phyloP scores from a whole-genome alignment of 768 basidiomycete genomes.

The Termitomyces sp. region DNA sequence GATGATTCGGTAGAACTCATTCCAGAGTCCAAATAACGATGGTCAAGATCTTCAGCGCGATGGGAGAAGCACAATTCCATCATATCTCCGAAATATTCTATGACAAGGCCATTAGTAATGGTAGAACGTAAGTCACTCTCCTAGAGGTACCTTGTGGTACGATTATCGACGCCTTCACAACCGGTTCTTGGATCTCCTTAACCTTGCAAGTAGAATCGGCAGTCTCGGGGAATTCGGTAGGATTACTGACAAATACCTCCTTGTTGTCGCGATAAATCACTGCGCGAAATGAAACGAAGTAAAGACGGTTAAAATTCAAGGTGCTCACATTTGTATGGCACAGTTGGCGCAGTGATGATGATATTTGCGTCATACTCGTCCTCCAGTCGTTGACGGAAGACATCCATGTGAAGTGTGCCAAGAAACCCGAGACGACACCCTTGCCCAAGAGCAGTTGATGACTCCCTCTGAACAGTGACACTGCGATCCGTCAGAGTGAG shows the following conservation, averaged over 20 bases:
- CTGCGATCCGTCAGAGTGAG: slow-evolving; percentile 83
- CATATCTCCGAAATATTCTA: slow-evolving; percentile 93
- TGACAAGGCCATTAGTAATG: slow-evolving; percentile 3
- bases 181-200: slow-evolving; percentile 82
- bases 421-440: slow-evolving; percentile 94
- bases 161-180: slow-evolving; percentile 91
- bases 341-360: slow-evolving; percentile 93
- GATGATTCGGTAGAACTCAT: slow-evolving; percentile 35
- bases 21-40: slow-evolving; percentile 73
- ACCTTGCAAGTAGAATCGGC: slow-evolving; percentile 57
- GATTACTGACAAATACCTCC: slow-evolving; percentile 76
- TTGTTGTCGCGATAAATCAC: slow-evolving; percentile 67
- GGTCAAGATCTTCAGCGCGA: slow-evolving; percentile 78
- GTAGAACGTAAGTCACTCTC: slow-evolving; percentile 6
- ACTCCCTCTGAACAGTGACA: slow-evolving; percentile 87
- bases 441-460: slow-evolving; percentile 91
- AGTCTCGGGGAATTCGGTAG: slow-evolving; percentile 90
- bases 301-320: slow-evolving; percentile 1
- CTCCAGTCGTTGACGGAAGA: slow-evolving; percentile 91
- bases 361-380: slow-evolving; percentile 95
- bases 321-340: slow-evolving; percentile 78
- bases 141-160: slow-evolving; percentile 72
- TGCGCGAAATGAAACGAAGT: slow-evolving; percentile 23
- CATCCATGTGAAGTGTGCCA: slow-evolving; percentile 95
- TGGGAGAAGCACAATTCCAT: slow-evolving; percentile 90